Conservation (phyloP, 2,329 filamentous ascomycete genomes). For the Clarireedia homoeocarpa region DNA sequence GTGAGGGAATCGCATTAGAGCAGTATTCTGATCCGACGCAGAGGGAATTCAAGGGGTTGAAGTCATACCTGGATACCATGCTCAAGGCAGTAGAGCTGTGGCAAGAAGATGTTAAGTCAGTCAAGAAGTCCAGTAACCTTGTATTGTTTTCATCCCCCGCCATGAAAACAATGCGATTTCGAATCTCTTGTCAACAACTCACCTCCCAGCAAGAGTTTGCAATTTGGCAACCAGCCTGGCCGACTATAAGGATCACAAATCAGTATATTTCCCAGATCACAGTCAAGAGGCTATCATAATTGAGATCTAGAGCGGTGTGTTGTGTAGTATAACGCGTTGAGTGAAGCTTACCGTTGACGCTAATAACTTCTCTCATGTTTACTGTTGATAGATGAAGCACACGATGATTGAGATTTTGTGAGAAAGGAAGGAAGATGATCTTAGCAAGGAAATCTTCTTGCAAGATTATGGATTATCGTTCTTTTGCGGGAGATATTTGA, state of each 20-base stretch:
- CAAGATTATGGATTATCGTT: constrained; percentile 13
- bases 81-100: constrained; percentile 97
- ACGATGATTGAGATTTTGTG: constrained; percentile 13
- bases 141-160: not conserved
- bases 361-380: constrained; percentile 98
- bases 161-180: constrained; percentile 9
- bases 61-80: constrained; percentile 91
- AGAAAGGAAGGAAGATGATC: constrained; percentile 7
- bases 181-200: constrained; percentile 36
- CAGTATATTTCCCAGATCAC: constrained; percentile 17
- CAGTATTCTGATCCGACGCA: not conserved
- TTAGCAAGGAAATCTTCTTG: constrained; percentile 10
- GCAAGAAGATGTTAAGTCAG: constrained; percentile 26
- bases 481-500: constrained; percentile 10
- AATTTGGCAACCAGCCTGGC: constrained; percentile 99
- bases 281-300: constrained; percentile 12
- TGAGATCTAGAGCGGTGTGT: constrained; percentile 30
- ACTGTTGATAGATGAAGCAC: constrained; percentile 21
- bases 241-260: constrained; percentile 55
- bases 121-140: constrained; percentile 8
- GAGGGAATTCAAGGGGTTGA: constrained; percentile 1
- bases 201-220: constrained; percentile 99
- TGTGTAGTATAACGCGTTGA: constrained; percentile 29
- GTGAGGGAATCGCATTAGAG: constrained; percentile 30
- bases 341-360: constrained; percentile 78